Base-by-base conservation (phyloP, 2,329 filamentous ascomycete genomes). In the Penicillium italicum region DNA sequence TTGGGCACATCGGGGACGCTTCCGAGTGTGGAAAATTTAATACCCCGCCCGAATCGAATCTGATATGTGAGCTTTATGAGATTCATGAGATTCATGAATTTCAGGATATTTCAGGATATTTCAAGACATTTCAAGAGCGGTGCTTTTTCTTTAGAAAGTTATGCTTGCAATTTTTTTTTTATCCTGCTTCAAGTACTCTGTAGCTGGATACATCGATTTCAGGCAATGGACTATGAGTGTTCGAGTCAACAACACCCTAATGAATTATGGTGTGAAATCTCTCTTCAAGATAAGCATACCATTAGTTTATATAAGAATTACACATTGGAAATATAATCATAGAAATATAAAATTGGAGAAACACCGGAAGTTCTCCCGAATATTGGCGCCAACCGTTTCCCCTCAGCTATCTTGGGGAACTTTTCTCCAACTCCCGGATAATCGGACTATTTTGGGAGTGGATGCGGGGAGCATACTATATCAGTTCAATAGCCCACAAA, bases 381-480 rank as follows among this genome's bases (percentile, higher is more conserved):
- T 26, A 36, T 38, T 30, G 18, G 41, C 22, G 11, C 48, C 6
- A 33, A 14, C 3, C 4, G 5, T 26, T 55, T 51, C 53, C 53
- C 53, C 53, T 55, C 52, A 54, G 30, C 53, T 45, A 33, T 45
- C 43, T 33, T 18, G 20, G n/a, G 12, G 28, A 8, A 16, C 18
- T 8, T 24, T 34, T 51, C 53, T 51, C 53, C 53, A 55, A 50
- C 38, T 50, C 55, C 55, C 60, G 56, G 54, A 50, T 48, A 37
- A 31, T 5, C 59, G 53, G 40, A 45, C 57, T 50, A 18, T 34
- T 53, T 43, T 40, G 16, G 43, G 58, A 24, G 14, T 20, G 16
- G 46, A 54, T 51, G 57, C 53, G 56, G 55, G 50, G 48, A 36
- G 28, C 24, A 28, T 42, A 38, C 40, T 60, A 64, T 59, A 59